Evolutionary conservation across 2,329 filamentous ascomycete genomes (phyloP).

Genomic region (Nannizziopsis barbatae): DNA sequence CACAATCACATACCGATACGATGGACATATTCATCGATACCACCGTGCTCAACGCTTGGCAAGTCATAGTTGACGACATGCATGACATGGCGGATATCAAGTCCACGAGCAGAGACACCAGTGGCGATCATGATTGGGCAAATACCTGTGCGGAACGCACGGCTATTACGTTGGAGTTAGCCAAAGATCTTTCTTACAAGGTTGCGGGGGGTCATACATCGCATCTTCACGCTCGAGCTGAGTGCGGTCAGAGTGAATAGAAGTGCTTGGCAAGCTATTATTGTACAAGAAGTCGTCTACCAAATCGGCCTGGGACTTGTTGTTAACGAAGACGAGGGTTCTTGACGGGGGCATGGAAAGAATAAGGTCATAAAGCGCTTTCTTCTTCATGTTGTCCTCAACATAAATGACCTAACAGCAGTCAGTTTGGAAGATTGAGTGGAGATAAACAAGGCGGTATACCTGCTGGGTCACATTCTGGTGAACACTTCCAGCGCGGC

Average conservation of each 20-base stretch:
- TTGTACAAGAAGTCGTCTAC: slow-evolving; percentile 85
- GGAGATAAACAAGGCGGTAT: slow-evolving; percentile 17
- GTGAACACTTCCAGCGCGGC: slow-evolving; percentile 73
- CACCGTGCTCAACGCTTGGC: slow-evolving; percentile 62
- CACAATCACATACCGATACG: slow-evolving; percentile 59
- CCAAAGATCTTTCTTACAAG: slow-evolving; percentile 5
- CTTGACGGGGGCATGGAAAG: slow-evolving; percentile 58
- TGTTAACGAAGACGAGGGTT: slow-evolving; percentile 85
- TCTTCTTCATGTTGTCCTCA: slow-evolving; percentile 55
- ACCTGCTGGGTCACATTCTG: slow-evolving; percentile 66
- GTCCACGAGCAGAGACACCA: slow-evolving; percentile 73
- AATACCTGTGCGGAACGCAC: slow-evolving; percentile 64
- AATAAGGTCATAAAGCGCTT: slow-evolving; percentile 61
- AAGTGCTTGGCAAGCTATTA: slow-evolving; percentile 65
- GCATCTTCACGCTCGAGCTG: slow-evolving; percentile 88
- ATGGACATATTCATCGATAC: slow-evolving; percentile 86
- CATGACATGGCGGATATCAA: slow-evolving; percentile 76
- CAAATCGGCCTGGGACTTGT: slow-evolving; percentile 63
- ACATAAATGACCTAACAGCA: slow-evolving; percentile 49
- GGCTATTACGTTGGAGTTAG: slow-evolving; percentile 32
- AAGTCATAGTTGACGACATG: slow-evolving; percentile 93
- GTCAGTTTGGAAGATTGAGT: slow-evolving; percentile 13
- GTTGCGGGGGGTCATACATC: slow-evolving; percentile 42
- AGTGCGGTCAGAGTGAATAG: slow-evolving; percentile 76
- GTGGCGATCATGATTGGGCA: slow-evolving; percentile 77